phyloP scores from a whole-genome alignment of 2,329 filamentous ascomycete genomes.

The Cladophialophora yegresii region DNA sequence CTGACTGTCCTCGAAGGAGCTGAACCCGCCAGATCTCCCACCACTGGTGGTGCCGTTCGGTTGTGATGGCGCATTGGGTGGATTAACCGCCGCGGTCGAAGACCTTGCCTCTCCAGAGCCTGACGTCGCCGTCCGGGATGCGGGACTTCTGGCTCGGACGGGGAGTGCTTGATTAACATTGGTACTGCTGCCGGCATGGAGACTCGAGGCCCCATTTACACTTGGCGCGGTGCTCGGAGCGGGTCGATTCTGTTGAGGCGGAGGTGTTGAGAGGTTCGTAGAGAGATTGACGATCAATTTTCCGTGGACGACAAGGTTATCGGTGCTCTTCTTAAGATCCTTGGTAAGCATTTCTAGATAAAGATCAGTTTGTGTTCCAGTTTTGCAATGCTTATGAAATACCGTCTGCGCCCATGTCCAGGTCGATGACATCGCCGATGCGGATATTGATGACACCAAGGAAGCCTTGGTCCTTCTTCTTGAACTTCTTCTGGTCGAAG shows the following conservation, averaged over 20 bases:
- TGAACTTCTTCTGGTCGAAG: slow-evolving; percentile 99
- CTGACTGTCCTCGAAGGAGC: slow-evolving; percentile 94
- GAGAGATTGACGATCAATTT: slow-evolving; percentile 97
- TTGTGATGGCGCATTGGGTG: slow-evolving; percentile 36
- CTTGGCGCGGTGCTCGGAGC: slow-evolving; percentile 27
- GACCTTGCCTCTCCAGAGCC: slow-evolving; percentile 36
- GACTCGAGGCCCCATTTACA: slow-evolving; percentile 28
- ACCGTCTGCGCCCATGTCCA: slow-evolving; percentile 90
- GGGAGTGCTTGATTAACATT: slow-evolving; percentile 33
- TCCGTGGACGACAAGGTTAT: slow-evolving; percentile 95
- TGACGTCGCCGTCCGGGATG: slow-evolving; percentile 38
- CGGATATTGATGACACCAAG: slow-evolving; percentile 96
- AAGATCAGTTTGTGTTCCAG: slow-evolving; percentile 15
- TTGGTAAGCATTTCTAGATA: slow-evolving; percentile 86
- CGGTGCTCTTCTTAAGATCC: slow-evolving; percentile 95
- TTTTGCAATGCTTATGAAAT: slow-evolving; percentile 40
- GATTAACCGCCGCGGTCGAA: slow-evolving; percentile 42
- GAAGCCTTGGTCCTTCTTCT: slow-evolving; percentile 99
- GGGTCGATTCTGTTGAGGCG: slow-evolving; percentile 33
- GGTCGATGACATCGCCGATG: slow-evolving; percentile 89
- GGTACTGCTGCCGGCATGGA: slow-evolving; percentile 24
- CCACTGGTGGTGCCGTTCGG: slow-evolving; percentile 32
- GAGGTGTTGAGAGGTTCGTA: slow-evolving; percentile 70
- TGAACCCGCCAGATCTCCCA: slow-evolving; percentile 63
- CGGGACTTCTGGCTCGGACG: slow-evolving; percentile 38